Base-by-base conservation (phyloP, 2,329 filamentous ascomycete genomes). In the Coniochaeta pulveracea region DNA sequence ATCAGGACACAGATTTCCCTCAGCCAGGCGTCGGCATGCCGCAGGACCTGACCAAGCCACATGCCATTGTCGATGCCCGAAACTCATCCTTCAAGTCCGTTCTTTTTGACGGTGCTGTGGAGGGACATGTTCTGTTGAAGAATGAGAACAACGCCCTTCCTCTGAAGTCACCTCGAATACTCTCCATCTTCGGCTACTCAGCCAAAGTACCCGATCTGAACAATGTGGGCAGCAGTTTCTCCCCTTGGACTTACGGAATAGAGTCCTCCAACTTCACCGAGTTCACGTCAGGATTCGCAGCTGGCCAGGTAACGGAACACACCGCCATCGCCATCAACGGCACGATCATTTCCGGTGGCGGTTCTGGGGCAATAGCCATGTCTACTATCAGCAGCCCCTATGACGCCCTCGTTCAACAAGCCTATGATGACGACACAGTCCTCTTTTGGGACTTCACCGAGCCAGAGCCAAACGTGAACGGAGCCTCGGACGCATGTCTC, bases 101-200 rank as follows among this genome's bases (percentile, higher is more conserved):
- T 1, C 48, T 76, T 0, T 46, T 76, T 0, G 57, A 71, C n/a
- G 69, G 71, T 4, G 74, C 72, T 1, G 55, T 76, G 4, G 73
- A 78, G 43, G 73, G 76, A 4, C 72, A 77, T 34, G 75, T 80
- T 2, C 60, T 80, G 1, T 61, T 80, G 19, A 80, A 80, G 49
- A 80, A 80, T 47, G 54, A 47, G 24, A 67, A 69, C 26, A 58
- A 57, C 10, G 55, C 69, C 0, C 58, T 80, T 1, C 75, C 75
- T 0, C 50, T 80, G 1, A 58, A 59, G 7, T 50, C 60, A 9
- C 64, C 64, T 3, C 54, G 59, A 38, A 44, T 69, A 39, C 41
- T 81, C 26, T 72, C 74, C 1, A 43, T 80, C n/a, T 76, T 71
- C 43, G 70, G 75, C 17, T 80, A 79, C 47, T 76, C 76, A 9